Conservation (phyloP, 805 yeast species). For the Metschnikowia noctiluminum region DNA sequence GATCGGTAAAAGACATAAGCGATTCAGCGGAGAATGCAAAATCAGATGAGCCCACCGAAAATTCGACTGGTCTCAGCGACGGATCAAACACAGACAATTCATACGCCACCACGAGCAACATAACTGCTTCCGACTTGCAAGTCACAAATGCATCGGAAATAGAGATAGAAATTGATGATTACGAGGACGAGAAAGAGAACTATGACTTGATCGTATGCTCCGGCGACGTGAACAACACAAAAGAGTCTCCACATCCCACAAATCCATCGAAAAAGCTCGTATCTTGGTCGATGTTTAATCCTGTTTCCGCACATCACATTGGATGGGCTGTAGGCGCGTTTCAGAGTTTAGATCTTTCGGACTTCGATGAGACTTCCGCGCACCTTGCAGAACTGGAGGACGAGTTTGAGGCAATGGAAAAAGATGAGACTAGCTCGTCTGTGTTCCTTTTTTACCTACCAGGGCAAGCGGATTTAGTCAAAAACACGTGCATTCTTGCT, state of each 20-base stretch:
- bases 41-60: not conserved
- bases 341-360: constrained; percentile 55
- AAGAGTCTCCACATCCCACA: constrained; percentile 70
- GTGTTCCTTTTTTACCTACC: constrained; percentile 64
- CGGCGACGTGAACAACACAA: constrained; percentile 65
- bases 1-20: constrained; percentile 67
- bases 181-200: constrained; percentile 44
- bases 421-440: constrained; percentile 28
- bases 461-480: constrained; percentile 50
- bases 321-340: constrained; percentile 96
- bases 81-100: not conserved
- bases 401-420: constrained; percentile 26
- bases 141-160: constrained; percentile 4
- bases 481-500: constrained; percentile 73
- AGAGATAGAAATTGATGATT: constrained; percentile 24
- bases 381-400: constrained; percentile 28
- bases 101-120: not conserved
- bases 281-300: constrained; percentile 70
- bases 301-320: constrained; percentile 89
- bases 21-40: not conserved
- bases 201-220: constrained; percentile 61
- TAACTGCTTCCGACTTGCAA: no score
- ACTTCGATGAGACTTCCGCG: constrained; percentile 32
- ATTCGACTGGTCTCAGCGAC: no score
- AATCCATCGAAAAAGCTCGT: constrained; percentile 74